These are phyloP conservation scores for Globisporangium barbulae DNA, from an alignment of 352 stramenopile genomes.

Conservation along the genomic window DNA sequence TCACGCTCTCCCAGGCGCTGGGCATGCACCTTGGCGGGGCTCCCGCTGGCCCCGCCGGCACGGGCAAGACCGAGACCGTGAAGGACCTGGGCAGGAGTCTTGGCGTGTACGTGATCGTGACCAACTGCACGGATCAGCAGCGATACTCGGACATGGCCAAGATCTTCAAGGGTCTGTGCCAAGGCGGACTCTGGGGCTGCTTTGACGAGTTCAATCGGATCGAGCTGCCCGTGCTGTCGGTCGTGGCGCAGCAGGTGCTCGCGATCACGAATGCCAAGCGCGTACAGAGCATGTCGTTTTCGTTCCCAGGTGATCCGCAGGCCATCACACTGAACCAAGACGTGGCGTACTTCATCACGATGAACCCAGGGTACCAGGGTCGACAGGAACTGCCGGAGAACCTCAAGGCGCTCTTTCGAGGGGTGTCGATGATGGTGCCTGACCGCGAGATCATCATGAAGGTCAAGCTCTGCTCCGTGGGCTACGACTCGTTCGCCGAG, in stretches of 20 bases:
- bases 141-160: constrained; percentile 91
- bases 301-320: constrained; percentile 62
- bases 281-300: constrained; percentile 42
- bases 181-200: constrained; percentile 89
- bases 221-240: constrained; percentile 89
- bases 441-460: constrained; percentile 96
- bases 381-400: constrained; percentile 92
- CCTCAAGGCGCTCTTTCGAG: constrained; percentile 91
- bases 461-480: constrained; percentile 93
- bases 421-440: constrained; percentile 96
- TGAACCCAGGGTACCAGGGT: constrained; percentile 93
- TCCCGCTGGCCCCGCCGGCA: constrained; percentile 84
- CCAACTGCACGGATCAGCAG: constrained; percentile 92
- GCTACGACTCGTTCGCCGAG: constrained; percentile 89
- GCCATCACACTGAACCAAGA: constrained; percentile 57
- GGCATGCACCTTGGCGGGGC: constrained; percentile 87
- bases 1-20: constrained; percentile 88
- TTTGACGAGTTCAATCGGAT: constrained; percentile 95
- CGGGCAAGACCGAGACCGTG: constrained; percentile 90
- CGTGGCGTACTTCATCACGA: constrained; percentile 90
- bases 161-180: constrained; percentile 91
- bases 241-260: constrained; percentile 92
- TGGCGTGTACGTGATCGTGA: constrained; percentile 90
- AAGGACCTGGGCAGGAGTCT: constrained; percentile 91
- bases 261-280: constrained; percentile 79